A percentile compares a stretch with the other conserved stretches of the same genome.
Conservation (phyloP, 768 basidiomycete species). For the Termitomyces sp. region DNA sequence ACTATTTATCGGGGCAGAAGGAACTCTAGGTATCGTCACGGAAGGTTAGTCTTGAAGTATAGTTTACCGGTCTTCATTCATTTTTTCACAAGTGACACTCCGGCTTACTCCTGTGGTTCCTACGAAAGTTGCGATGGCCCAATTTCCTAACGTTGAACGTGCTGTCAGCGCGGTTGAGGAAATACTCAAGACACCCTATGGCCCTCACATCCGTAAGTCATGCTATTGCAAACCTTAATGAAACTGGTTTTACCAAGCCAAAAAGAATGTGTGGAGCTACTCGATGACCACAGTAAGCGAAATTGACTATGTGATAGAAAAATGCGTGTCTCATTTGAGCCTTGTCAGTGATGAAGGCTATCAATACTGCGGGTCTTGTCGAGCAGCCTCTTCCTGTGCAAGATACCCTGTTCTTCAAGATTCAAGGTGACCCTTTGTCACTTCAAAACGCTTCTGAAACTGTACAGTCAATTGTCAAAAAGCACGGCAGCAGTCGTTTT, state of each 20-base stretch:
- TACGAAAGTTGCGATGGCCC: conserved; percentile 82
- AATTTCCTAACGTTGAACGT: conserved; percentile 72
- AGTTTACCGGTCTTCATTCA: background rate
- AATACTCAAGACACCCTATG: conserved; percentile 62
- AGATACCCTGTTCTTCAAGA: conserved; percentile 88
- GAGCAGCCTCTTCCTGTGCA: conserved; percentile 57
- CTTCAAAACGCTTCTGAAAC: conserved; percentile 52
- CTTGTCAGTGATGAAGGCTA: conserved; percentile 65
- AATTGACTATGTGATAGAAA: background rate
- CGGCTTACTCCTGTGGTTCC: conserved; percentile 77
- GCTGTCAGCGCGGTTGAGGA: conserved; percentile 82
- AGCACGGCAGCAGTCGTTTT: conserved; percentile 63
- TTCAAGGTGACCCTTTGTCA: conserved; percentile 67
- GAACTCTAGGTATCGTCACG: conserved; percentile 85
- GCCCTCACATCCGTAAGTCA: conserved; percentile 65
- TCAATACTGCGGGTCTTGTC: conserved; percentile 60
- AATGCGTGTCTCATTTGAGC: background rate
- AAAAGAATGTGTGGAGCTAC: conserved; percentile 80
- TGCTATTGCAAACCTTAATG: background rate
- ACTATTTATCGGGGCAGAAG: conserved; percentile 86
- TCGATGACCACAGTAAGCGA: conserved; percentile 65
- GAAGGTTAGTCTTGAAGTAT: conserved; percentile 43
- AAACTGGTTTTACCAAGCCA: background rate
- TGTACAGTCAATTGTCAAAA: conserved; percentile 56
- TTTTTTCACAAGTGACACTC: conserved; percentile 54